Base-by-base conservation (phyloP, 495 filamentous ascomycete genomes). In the Podospora anserina region DNA sequence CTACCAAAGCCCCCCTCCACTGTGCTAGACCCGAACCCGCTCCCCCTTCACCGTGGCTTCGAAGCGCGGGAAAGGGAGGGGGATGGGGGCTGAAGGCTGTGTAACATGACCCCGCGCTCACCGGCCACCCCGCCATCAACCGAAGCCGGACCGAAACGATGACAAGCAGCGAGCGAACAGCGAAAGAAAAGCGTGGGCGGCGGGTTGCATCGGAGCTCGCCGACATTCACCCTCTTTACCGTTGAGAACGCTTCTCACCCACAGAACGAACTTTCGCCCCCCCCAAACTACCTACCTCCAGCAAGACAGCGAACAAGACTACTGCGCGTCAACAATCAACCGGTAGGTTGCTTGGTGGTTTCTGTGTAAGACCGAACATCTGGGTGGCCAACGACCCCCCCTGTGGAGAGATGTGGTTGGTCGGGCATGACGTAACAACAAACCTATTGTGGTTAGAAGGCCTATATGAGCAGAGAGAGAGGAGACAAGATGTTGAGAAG, bases 391-490 rank as follows among this genome's bases (percentile, higher is more conserved):
- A 49, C 39, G 2, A 23, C 23, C 23, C 30, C 39, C 39, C 39
- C 39, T 0, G 5, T 3, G 9, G 13, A 18, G 39, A 13, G 9
- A 49, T 49, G 9, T 49, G 6, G 39, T 49, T 49, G 39, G 39
- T 49, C 39, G 39, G 66, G 11, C 64, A 66, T 71, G 70, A 71
- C 66, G 70, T 71, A 71, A 71, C 66, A 44, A 11, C 39, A 49
- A 49, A 16, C 39, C 39, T 49, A 49, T 49, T 11, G 15, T 3
- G 39, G 39, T 11, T 49, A 49, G 61, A 28, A 68, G 68, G 18
- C 44, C 16, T 18, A 59, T 59, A 18, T 59, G 16, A 4, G 23
- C 23, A 23, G 23, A 23, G 56, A 58, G 30, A 32, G 30, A 59
- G 56, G 19, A 59, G 39, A 59, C 19, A 18, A 27, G 16, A 32